A percentile compares a stretch with the other conserved stretches of the same genome.
phyloP scores from a whole-genome alignment of 1,139 yeast genomes.

The Kodamaea fungicola region DNA sequence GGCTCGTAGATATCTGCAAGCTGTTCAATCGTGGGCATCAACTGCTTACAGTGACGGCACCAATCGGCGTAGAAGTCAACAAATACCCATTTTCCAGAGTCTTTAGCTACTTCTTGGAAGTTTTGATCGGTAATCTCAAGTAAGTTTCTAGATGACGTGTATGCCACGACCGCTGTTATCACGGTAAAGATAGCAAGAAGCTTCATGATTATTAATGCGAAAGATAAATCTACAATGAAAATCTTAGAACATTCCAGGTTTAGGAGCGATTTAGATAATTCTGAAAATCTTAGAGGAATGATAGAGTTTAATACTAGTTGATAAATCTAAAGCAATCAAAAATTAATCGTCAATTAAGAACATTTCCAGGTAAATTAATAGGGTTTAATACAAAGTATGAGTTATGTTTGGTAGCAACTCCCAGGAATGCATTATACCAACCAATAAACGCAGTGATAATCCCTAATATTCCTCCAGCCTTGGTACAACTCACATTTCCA shows the following conservation, averaged over 20 bases:
- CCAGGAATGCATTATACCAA: constrained; percentile 52
- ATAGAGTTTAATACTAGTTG: too few species aligned
- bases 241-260: too few species aligned
- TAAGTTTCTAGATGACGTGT: constrained; percentile 14
- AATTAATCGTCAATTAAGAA: too few species aligned
- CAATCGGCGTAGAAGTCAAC: constrained; percentile 78
- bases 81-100: constrained; percentile 58
- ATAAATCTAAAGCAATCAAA: too few species aligned
- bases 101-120: constrained; percentile 52
- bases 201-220: too few species aligned
- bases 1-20: constrained; percentile 50
- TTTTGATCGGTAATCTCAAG: constrained; percentile 39
- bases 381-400: constrained; percentile 35
- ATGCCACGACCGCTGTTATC: constrained; percentile 7
- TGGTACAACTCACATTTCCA: constrained; percentile 41
- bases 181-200: not conserved
- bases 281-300: too few species aligned
- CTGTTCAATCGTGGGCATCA: constrained; percentile 63
- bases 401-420: constrained; percentile 35
- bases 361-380: constrained; percentile 27
- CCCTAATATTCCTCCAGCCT: constrained; percentile 75
- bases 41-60: constrained; percentile 75
- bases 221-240: too few species aligned
- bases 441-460: constrained; percentile 58
- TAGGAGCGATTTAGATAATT: too few species aligned